These are phyloP conservation scores for Phytophthora pinifolia DNA, from an alignment of 352 stramenopile genomes.

Conservation along the genomic window DNA sequence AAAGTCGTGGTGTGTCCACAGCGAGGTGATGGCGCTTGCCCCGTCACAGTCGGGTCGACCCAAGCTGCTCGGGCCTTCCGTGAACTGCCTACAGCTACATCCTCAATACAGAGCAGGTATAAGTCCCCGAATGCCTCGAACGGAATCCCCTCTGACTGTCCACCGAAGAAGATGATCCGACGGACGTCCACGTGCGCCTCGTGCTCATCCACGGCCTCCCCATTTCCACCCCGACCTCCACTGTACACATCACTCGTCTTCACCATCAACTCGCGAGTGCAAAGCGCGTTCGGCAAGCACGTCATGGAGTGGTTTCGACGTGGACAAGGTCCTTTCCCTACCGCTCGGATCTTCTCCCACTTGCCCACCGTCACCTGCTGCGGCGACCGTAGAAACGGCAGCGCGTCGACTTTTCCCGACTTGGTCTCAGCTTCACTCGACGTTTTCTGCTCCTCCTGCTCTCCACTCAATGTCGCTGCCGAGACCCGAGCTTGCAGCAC, in stretches of 20 bases:
- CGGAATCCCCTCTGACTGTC: slow-evolving; percentile 64
- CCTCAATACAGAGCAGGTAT: slow-evolving; percentile 45
- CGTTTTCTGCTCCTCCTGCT: background rate
- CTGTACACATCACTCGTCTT: background rate
- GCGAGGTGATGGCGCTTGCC: slow-evolving; percentile 38
- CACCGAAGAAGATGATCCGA: slow-evolving; percentile 66
- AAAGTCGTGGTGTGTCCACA: slow-evolving; percentile 53
- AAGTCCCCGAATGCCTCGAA: slow-evolving; percentile 74
- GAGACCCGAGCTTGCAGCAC: slow-evolving; percentile 45
- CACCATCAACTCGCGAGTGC: slow-evolving; percentile 21
- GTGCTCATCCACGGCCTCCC: slow-evolving; percentile 1
- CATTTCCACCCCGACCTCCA: background rate
- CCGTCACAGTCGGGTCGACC: slow-evolving; percentile 34
- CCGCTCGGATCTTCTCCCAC: slow-evolving; percentile 60
- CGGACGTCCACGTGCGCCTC: slow-evolving; percentile 33
- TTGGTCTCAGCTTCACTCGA: background rate
- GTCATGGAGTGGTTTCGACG: slow-evolving; percentile 70
- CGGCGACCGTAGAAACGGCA: slow-evolving; percentile 44
- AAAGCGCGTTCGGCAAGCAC: slow-evolving; percentile 39
- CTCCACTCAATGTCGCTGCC: slow-evolving; percentile 25
- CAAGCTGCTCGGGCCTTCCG: slow-evolving; percentile 38
- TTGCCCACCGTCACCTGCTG: slow-evolving; percentile 45
- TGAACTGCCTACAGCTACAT: slow-evolving; percentile 5
- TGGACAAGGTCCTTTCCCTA: slow-evolving; percentile 45
- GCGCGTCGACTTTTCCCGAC: slow-evolving; percentile 14